Evolutionary conservation across 2,329 filamentous ascomycete genomes (phyloP).

Genomic region (Dactylellina leptospora): DNA sequence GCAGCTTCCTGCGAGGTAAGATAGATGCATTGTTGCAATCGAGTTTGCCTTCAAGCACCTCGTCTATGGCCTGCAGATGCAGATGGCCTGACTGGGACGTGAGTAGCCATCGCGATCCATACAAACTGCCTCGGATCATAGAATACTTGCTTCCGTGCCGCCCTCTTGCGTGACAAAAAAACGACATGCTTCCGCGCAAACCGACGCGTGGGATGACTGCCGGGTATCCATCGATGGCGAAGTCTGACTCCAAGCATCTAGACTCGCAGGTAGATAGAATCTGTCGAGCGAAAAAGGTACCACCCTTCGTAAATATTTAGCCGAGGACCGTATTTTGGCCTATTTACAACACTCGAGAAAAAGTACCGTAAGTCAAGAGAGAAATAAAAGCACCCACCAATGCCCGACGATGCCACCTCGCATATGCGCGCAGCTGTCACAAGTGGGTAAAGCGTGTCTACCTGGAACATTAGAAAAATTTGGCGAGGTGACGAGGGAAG

Average conservation of each 20-base stretch:
- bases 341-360: not conserved
- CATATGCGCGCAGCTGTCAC: constrained; percentile 48
- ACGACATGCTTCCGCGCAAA: not conserved
- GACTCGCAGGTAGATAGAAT: no score
- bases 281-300: not conserved
- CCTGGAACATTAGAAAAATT: constrained; percentile 11
- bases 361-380: not conserved
- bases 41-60: constrained; percentile 9
- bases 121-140: constrained; percentile 34
- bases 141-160: constrained; percentile 38
- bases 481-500: constrained; percentile 9
- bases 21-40: constrained; percentile 5
- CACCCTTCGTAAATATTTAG: constrained; percentile 42
- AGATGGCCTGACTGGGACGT: constrained; percentile 24
- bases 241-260: not conserved
- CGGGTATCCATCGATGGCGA: not conserved
- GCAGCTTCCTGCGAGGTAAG: not conserved
- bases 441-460: constrained; percentile 40
- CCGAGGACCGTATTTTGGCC: constrained; percentile 16
- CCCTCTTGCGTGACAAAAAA: constrained; percentile 8
- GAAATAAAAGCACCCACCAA: not conserved
- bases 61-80: constrained; percentile 41
- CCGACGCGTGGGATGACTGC: constrained; percentile 6
- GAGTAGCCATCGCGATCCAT: constrained; percentile 6
- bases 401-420: constrained; percentile 33